These are phyloP conservation scores for Alternaria consortialis DNA, from an alignment of 2,329 filamentous ascomycete species.

Conservation along the genomic window DNA sequence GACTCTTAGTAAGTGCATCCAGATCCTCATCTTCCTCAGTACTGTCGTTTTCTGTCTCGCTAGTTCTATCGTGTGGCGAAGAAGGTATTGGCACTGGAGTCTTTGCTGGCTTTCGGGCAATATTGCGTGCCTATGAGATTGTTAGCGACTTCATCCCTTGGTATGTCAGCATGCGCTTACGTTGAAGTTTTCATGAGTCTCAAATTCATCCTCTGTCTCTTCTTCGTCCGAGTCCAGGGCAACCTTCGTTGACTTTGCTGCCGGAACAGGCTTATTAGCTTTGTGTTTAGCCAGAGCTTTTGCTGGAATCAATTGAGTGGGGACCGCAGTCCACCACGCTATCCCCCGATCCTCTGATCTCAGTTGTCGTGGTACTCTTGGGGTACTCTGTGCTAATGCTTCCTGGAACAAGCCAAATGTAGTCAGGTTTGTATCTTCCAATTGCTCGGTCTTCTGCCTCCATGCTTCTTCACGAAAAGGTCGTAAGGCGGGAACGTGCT, in stretches of 20 bases:
- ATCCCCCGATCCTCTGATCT: constrained; percentile 23
- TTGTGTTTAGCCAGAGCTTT: constrained; percentile 23
- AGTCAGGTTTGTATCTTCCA: constrained; percentile 35
- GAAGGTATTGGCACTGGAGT: not conserved
- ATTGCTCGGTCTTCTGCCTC: constrained; percentile 43
- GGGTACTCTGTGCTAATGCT: constrained; percentile 39
- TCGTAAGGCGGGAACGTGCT: constrained; percentile 63
- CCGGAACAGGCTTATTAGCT: constrained; percentile 11
- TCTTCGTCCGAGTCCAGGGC: constrained; percentile 33
- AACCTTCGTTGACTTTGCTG: constrained; percentile 9
- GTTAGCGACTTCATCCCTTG: constrained; percentile 3
- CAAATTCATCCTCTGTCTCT: constrained; percentile 50
- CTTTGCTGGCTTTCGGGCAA: constrained; percentile 2
- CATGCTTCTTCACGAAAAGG: constrained; percentile 62
- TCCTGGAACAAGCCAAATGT: constrained; percentile 47
- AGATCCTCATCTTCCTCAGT: constrained; percentile 48
- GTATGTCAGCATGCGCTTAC: constrained; percentile 7
- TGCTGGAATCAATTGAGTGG: constrained; percentile 17
- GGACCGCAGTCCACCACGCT: constrained; percentile 36
- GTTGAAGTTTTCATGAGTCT: constrained; percentile 46
- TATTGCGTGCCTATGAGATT: constrained; percentile 21
- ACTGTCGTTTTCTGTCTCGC: not conserved
- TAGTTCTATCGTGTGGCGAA: not conserved
- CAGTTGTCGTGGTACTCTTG: constrained; percentile 37
- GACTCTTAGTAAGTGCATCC: constrained; percentile 41